phyloP scores from a whole-genome alignment of 176 grass and related monocot species.

The Aegilops longissima region DNA sequence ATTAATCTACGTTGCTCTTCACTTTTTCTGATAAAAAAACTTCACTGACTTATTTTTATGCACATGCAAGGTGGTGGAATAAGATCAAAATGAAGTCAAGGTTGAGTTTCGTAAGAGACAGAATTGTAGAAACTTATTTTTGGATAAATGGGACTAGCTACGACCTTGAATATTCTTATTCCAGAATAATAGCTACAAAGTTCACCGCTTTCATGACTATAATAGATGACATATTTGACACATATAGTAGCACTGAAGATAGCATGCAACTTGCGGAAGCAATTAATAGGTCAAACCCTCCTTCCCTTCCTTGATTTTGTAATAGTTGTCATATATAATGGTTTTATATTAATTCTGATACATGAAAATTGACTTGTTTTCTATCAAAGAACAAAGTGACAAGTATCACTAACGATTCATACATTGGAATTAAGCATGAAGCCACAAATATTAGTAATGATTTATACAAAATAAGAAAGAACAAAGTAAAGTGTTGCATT shows the following conservation, averaged over 20 bases:
- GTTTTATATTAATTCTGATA: background rate
- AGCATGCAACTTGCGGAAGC: slow-evolving; percentile 21
- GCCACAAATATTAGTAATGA: no score
- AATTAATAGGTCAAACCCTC: slow-evolving; percentile 15
- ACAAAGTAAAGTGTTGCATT: no score
- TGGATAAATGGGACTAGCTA: background rate
- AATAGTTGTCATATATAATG: background rate
- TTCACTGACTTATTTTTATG: background rate
- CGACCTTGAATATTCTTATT: slow-evolving; percentile 6
- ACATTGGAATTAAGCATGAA: no score
- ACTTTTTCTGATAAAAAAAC: background rate
- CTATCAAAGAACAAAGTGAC: no score
- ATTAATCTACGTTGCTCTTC: background rate
- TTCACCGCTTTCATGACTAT: slow-evolving; percentile 21
- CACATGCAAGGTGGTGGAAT: slow-evolving; percentile 36
- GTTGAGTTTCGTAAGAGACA: no score
- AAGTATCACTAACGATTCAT: no score
- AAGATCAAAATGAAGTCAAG: slow-evolving; percentile 13
- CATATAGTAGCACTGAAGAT: slow-evolving; percentile 24
- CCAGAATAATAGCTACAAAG: slow-evolving; percentile 15
- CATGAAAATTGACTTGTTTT: background rate
- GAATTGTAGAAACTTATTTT: no score
- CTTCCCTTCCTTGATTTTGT: background rate
- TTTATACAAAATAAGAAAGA: no score
- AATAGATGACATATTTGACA: slow-evolving; percentile 41